These are phyloP conservation scores for Phytophthora melonis DNA, from an alignment of 352 stramenopile genomes.

Conservation along the genomic window DNA sequence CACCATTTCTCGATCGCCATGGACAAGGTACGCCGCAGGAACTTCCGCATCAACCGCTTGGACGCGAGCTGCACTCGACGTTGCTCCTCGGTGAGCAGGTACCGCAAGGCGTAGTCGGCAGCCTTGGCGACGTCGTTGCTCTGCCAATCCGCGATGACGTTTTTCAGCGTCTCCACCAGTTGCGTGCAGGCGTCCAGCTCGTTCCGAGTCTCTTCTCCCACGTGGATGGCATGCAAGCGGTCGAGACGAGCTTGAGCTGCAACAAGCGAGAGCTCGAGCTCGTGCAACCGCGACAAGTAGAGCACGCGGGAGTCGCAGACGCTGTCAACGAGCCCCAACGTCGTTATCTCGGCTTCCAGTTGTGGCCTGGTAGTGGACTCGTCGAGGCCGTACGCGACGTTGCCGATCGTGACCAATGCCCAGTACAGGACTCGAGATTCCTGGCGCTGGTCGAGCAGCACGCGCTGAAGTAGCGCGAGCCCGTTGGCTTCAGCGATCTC, in stretches of 20 bases:
- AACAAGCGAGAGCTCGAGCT: conserved; percentile 55
- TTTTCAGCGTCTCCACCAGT: conserved; percentile 49
- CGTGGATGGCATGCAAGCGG: conserved; percentile 54
- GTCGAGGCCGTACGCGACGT: conserved; percentile 56
- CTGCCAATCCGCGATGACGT: conserved; percentile 47
- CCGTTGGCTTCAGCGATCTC: conserved; percentile 47
- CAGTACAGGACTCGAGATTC: conserved; percentile 65
- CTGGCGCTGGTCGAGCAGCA: conserved; percentile 47
- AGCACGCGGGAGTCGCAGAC: conserved; percentile 53
- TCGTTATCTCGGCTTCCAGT: conserved; percentile 41
- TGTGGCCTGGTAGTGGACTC: conserved; percentile 17
- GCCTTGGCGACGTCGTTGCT: conserved; percentile 60
- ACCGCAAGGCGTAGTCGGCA: conserved; percentile 71
- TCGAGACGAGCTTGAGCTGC: conserved; percentile 41
- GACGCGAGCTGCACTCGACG: conserved; percentile 58
- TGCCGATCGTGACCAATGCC: conserved; percentile 59
- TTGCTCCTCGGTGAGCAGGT: conserved; percentile 64
- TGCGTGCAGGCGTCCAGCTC: conserved; percentile 64
- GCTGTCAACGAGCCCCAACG: conserved; percentile 43
- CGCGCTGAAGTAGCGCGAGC: conserved; percentile 47
- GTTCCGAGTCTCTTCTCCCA: conserved; percentile 78
- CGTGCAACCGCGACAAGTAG: conserved; percentile 57
- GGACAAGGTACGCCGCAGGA: conserved; percentile 48
- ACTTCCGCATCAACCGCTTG: conserved; percentile 53
- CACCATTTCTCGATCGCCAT: conserved; percentile 60